Conservation (phyloP, 2,329 filamentous ascomycete genomes). For the Herpotrichia juniperi region DNA sequence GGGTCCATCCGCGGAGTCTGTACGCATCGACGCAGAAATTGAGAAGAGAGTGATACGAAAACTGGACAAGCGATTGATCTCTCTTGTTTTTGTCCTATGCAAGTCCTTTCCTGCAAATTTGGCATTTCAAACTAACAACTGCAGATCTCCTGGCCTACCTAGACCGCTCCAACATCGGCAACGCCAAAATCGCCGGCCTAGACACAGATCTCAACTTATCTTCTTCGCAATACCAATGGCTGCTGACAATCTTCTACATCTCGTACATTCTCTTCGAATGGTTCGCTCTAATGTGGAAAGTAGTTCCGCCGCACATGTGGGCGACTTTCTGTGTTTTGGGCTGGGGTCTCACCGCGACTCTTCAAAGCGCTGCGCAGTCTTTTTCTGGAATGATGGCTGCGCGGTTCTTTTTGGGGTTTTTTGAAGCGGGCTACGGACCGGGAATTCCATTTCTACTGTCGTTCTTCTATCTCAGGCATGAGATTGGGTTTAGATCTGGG, state of each 20-base stretch:
- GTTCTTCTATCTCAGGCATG: conserved; percentile 65
- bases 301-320: conserved; percentile 45
- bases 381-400: conserved; percentile 43
- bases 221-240: conserved; percentile 38
- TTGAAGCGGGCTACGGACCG: conserved; percentile 53
- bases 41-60: conserved; percentile 7
- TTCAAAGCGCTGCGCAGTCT: conserved; percentile 35
- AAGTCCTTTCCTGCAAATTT: neutral
- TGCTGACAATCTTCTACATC: conserved; percentile 48
- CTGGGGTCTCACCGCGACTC: conserved; percentile 42
- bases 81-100: conserved; percentile 38
- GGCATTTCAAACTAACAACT: neutral
- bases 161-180: conserved; percentile 48
- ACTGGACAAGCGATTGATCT: conserved; percentile 34
- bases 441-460: conserved; percentile 58
- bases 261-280: conserved; percentile 46
- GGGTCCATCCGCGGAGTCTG: no score
- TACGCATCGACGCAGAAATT: conserved; percentile 1
- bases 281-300: conserved; percentile 45
- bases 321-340: conserved; percentile 41
- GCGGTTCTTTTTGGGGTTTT: conserved; percentile 43
- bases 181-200: conserved; percentile 51
- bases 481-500: conserved; percentile 62
- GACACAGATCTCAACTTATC: conserved; percentile 36
- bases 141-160: conserved; percentile 40